These are phyloP conservation scores for Lichtheimia corymbifera DNA, from an alignment of 371 early-diverging fungal genomes.

Conservation along the genomic window DNA sequence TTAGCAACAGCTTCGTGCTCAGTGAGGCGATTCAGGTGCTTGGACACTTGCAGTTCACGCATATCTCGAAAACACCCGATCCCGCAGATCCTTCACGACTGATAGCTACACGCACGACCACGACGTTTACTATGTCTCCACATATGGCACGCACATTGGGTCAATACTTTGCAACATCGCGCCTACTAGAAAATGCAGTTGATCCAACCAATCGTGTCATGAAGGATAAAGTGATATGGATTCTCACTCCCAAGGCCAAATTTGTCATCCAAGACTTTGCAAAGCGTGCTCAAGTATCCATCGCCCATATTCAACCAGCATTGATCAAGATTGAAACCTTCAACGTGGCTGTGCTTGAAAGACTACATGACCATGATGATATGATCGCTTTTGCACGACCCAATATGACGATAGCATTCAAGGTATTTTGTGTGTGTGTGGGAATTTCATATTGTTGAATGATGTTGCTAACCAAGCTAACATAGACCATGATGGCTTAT, in stretches of 20 bases:
- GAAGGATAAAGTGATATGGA: slow-evolving; percentile 51
- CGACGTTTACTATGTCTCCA: slow-evolving; percentile 51
- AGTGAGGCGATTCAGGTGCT: slow-evolving; percentile 55
- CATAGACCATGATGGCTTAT: slow-evolving; percentile 53
- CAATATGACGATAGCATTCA: slow-evolving; percentile 57
- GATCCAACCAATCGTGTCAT: slow-evolving; percentile 53
- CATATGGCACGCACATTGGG: slow-evolving; percentile 57
- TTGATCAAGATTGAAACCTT: slow-evolving; percentile 24
- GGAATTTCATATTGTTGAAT: no score
- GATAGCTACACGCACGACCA: slow-evolving; percentile 48
- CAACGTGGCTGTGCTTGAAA: slow-evolving; percentile 33
- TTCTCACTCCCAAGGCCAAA: slow-evolving; percentile 55
- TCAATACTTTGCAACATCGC: slow-evolving; percentile 57
- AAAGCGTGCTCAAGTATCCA: slow-evolving; percentile 33
- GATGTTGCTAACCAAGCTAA: no score
- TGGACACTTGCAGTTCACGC: slow-evolving; percentile 51
- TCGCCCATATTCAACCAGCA: slow-evolving; percentile 26
- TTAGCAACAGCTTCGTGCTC: slow-evolving; percentile 55
- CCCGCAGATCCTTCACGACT: slow-evolving; percentile 46
- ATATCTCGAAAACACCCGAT: slow-evolving; percentile 52
- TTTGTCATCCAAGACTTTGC: slow-evolving; percentile 47
- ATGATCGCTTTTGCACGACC: slow-evolving; percentile 45
- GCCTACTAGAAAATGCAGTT: slow-evolving; percentile 47
- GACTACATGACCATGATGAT: slow-evolving; percentile 37
- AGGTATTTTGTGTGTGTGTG: slow-evolving; percentile 11